phyloP scores from a whole-genome alignment of 2,329 filamentous ascomycete species.

The Botryotinia convoluta region DNA sequence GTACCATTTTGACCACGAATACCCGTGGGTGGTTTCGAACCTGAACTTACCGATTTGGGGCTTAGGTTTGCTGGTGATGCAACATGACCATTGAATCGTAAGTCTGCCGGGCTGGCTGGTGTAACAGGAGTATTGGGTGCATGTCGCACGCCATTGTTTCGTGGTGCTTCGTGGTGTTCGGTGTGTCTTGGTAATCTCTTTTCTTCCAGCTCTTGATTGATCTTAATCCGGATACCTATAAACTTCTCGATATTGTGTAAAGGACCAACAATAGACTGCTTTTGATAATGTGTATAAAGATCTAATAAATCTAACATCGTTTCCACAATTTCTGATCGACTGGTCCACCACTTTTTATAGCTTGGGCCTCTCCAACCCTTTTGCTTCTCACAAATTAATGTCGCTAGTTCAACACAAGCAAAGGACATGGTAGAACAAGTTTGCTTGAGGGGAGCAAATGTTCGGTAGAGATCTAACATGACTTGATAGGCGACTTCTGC shows the following conservation, averaged over 20 bases:
- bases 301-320: conserved; percentile 88
- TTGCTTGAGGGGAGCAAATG: conserved; percentile 88
- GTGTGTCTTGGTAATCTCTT: conserved; percentile 62
- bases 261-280: conserved; percentile 70
- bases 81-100: conserved; percentile 34
- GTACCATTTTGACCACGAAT: conserved; percentile 62
- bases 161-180: conserved; percentile 49
- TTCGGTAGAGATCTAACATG: conserved; percentile 86
- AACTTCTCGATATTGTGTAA: conserved; percentile 73
- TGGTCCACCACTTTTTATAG: conserved; percentile 47
- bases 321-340: conserved; percentile 58
- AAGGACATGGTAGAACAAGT: conserved; percentile 82
- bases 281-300: conserved; percentile 82
- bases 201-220: conserved; percentile 77
- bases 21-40: conserved; percentile 27
- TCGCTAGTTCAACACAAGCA: conserved; percentile 76
- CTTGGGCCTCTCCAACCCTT: conserved; percentile 49
- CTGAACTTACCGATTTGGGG: conserved; percentile 35
- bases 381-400: conserved; percentile 59
- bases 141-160: conserved; percentile 37
- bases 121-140: conserved; percentile 40
- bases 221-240: conserved; percentile 79
- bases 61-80: conserved; percentile 36
- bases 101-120: conserved; percentile 38
- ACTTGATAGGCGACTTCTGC: conserved; percentile 74